These are phyloP conservation scores for Senna siamea DNA, from an alignment of 306 rosid species.

Conservation along the genomic window DNA sequence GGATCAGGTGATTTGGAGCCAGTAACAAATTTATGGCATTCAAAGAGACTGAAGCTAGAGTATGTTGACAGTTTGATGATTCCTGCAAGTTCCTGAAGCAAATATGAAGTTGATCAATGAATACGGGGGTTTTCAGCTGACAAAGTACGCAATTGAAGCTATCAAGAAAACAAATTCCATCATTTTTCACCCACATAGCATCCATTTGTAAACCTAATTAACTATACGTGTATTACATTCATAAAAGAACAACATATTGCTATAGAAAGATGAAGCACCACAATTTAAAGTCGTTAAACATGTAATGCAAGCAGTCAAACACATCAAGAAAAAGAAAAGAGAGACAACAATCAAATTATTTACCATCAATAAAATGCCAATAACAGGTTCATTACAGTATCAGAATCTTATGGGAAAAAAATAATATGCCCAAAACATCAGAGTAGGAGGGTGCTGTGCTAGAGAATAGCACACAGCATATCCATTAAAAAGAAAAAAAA, in stretches of 20 bases:
- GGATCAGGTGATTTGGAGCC: conserved; percentile 77
- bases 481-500: neutral
- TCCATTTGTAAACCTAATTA: neutral
- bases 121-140: conserved; percentile 24
- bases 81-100: conserved; percentile 87
- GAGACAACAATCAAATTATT: neutral
- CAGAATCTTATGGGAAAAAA: neutral
- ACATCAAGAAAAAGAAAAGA: neutral
- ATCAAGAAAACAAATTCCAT: conserved; percentile 4
- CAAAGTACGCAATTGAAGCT: conserved; percentile 1
- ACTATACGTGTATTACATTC: neutral
- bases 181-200: neutral
- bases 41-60: conserved; percentile 84
- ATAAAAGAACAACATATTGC: neutral
- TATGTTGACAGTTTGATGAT: conserved; percentile 76
- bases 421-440: conserved; percentile 19
- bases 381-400: neutral
- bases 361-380: neutral
- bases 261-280: neutral
- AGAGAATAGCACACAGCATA: neutral
- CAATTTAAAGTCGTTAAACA: neutral
- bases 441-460: neutral
- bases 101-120: conserved; percentile 27
- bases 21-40: conserved; percentile 82
- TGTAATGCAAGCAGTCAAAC: neutral